phyloP scores from a whole-genome alignment of 495 filamentous ascomycete species.

The Podospora comata region DNA sequence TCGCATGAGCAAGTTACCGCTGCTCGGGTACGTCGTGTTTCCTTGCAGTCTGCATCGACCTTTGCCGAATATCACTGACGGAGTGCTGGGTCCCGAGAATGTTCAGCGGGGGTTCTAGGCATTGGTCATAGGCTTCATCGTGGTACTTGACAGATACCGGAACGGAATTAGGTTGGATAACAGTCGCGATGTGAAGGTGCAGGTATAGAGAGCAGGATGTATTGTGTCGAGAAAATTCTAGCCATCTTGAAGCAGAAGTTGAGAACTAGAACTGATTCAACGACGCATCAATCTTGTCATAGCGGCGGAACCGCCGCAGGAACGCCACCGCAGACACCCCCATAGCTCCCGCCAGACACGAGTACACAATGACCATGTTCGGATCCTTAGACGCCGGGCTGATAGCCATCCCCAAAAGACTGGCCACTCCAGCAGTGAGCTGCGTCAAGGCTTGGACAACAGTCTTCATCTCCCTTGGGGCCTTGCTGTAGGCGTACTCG shows the following conservation, averaged over 20 bases:
- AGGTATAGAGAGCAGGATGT: too few relatives aligned
- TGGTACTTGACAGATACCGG: not conserved
- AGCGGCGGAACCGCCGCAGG: slow-evolving; percentile 34
- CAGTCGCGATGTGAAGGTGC: too few relatives aligned
- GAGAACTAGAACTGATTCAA: slow-evolving; percentile 13
- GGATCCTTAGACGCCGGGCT: slow-evolving; percentile 43
- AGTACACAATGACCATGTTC: slow-evolving; percentile 47
- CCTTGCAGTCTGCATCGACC: not conserved
- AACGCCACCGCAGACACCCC: slow-evolving; percentile 29
- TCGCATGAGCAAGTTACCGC: slow-evolving; percentile 5
- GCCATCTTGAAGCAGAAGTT: not conserved
- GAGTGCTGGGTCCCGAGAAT: not conserved
- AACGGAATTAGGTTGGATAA: not conserved
- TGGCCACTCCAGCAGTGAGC: slow-evolving; percentile 41
- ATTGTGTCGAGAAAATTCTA: too few relatives aligned
- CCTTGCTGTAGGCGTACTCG: slow-evolving; percentile 55
- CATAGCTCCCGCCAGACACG: slow-evolving; percentile 37
- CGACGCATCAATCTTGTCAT: slow-evolving; percentile 16
- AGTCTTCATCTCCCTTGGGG: slow-evolving; percentile 35
- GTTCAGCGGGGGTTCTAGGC: not conserved
- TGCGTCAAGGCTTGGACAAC: slow-evolving; percentile 41
- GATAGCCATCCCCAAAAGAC: slow-evolving; percentile 43
- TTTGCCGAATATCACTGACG: not conserved
- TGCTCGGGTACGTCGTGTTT: not conserved
- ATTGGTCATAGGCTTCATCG: not conserved